Evolutionary conservation across 495 filamentous ascomycete genomes (phyloP).

Genomic region (Penicillium cosmopolitanum): DNA sequence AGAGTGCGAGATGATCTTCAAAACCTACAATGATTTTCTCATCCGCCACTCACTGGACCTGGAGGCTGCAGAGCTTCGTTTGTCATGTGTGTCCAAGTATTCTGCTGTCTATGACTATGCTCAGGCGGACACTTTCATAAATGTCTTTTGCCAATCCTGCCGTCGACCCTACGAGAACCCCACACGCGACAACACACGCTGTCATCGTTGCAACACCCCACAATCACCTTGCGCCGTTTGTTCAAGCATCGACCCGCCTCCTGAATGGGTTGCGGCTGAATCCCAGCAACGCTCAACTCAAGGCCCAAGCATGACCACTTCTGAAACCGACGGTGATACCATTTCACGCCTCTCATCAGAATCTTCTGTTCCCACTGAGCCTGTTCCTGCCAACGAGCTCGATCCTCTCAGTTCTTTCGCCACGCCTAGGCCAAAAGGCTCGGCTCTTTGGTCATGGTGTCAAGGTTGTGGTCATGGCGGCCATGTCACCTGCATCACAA

Average conservation of each 20-base stretch:
- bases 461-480: slow-evolving; percentile 77
- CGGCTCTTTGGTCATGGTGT: slow-evolving; percentile 68
- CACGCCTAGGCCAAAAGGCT: slow-evolving; percentile 34
- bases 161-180: slow-evolving; percentile 52
- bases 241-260: slow-evolving; percentile 49
- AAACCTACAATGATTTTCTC: slow-evolving; percentile 67
- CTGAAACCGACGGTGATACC: slow-evolving; percentile 24
- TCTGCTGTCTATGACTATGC: slow-evolving; percentile 62
- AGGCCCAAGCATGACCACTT: slow-evolving; percentile 6
- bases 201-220: slow-evolving; percentile 46
- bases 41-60: slow-evolving; percentile 65
- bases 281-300: slow-evolving; percentile 16
- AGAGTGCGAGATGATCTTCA: slow-evolving; percentile 57
- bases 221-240: slow-evolving; percentile 52
- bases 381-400: slow-evolving; percentile 30
- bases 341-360: slow-evolving; percentile 31
- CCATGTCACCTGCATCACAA: slow-evolving; percentile 67
- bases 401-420: slow-evolving; percentile 15
- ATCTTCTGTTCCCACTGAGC: slow-evolving; percentile 38
- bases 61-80: slow-evolving; percentile 70
- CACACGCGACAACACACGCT: slow-evolving; percentile 44
- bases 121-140: slow-evolving; percentile 51
- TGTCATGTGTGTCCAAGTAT: slow-evolving; percentile 64
- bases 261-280: slow-evolving; percentile 50
- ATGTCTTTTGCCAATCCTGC: slow-evolving; percentile 52